phyloP scores from a whole-genome alignment of 306 rosid genomes.

The Biancaea sappan region DNA sequence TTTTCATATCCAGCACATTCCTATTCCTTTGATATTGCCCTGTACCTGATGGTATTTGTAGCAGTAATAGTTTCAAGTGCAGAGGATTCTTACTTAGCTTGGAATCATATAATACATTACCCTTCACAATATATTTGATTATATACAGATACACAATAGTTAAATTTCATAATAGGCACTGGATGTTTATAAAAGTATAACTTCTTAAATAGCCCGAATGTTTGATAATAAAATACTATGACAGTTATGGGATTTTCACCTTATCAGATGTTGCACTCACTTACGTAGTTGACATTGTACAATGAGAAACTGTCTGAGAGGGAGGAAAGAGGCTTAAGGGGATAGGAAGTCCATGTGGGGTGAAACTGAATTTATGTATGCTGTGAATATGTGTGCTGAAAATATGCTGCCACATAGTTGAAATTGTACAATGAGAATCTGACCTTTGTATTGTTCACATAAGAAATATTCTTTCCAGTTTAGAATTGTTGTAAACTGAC shows the following conservation, averaged over 20 bases:
- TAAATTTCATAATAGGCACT: not conserved
- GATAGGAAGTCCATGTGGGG: too few relatives aligned
- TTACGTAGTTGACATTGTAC: too few relatives aligned
- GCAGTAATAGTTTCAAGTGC: constrained; percentile 14
- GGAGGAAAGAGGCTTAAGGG: too few relatives aligned
- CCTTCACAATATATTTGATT: not conserved
- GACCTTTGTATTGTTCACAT: too few relatives aligned
- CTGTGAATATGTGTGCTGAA: too few relatives aligned
- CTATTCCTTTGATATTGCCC: constrained; percentile 28
- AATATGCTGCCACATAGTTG: too few relatives aligned
- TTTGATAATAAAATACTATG: constrained; percentile 8
- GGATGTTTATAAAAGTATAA: not conserved
- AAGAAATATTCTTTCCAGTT: too few relatives aligned
- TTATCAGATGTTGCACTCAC: not conserved
- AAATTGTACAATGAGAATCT: too few relatives aligned
- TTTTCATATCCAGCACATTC: not conserved
- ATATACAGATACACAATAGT: not conserved
- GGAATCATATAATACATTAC: constrained; percentile 10
- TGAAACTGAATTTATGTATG: too few relatives aligned
- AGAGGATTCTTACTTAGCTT: constrained; percentile 6
- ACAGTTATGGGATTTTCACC: constrained; percentile 3
- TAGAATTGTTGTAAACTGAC: too few relatives aligned
- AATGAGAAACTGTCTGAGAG: too few relatives aligned
- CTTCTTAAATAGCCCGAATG: constrained; percentile 2
- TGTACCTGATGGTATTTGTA: not conserved